Evolutionary conservation across 352 stramenopile genomes (phyloP).

Genomic region (Globisporangium spinosum): DNA sequence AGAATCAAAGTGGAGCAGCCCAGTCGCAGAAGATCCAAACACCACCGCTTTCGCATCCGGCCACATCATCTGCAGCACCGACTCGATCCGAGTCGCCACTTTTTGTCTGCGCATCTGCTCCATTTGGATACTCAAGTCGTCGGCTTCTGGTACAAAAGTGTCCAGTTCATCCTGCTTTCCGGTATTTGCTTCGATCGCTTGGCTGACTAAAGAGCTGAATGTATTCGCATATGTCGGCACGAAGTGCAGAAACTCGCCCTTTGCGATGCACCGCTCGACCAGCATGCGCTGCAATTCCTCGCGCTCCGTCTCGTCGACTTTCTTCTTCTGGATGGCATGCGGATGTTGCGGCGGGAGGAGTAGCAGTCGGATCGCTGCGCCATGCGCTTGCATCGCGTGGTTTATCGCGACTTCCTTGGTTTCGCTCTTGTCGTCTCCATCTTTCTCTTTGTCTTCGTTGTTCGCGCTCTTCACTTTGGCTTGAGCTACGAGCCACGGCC

Average conservation of each 20-base stretch:
- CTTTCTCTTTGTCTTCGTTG: background rate
- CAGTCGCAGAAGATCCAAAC: slow-evolving; percentile 69
- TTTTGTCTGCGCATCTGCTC: slow-evolving; percentile 28
- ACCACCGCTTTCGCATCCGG: slow-evolving; percentile 56
- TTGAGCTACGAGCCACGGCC: slow-evolving; percentile 44
- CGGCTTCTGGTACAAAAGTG: background rate
- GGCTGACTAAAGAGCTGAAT: slow-evolving; percentile 8
- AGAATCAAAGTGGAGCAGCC: slow-evolving; percentile 23
- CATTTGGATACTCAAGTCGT: slow-evolving; percentile 1
- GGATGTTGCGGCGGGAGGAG: slow-evolving; percentile 1
- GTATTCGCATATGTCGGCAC: slow-evolving; percentile 27
- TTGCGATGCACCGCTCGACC: slow-evolving; percentile 34
- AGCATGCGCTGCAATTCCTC: slow-evolving; percentile 42
- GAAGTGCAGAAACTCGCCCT: slow-evolving; percentile 36
- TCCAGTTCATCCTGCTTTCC: background rate
- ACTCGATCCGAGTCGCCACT: slow-evolving; percentile 39
- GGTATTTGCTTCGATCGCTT: background rate
- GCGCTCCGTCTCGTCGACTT: slow-evolving; percentile 22
- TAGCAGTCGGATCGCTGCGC: slow-evolving; percentile 19
- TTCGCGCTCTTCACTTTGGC: slow-evolving; percentile 1
- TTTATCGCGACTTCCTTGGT: background rate
- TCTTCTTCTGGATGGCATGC: slow-evolving; percentile 5
- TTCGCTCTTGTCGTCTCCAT: background rate
- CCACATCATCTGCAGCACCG: slow-evolving; percentile 51
- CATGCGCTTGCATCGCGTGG: slow-evolving; percentile 14